These are phyloP conservation scores for Massariosphaeria phaeospora DNA, from an alignment of 495 filamentous ascomycete genomes.

Conservation along the genomic window DNA sequence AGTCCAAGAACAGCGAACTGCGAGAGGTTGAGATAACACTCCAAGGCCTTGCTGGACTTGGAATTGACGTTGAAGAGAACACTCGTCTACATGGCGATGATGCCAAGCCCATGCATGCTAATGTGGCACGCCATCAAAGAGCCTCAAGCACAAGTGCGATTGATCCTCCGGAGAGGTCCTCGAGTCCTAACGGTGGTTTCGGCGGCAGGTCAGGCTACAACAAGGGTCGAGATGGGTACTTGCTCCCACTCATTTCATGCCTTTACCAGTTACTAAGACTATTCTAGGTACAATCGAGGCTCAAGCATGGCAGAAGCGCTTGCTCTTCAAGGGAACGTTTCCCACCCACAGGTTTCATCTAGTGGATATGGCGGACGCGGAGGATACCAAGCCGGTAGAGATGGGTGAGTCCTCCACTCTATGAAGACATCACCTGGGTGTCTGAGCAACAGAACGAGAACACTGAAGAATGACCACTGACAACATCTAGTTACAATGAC, in stretches of 20 bases:
- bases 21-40: slow-evolving; percentile 21
- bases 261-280: no score
- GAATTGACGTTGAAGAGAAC: slow-evolving; percentile 28
- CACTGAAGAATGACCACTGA: no score
- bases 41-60: slow-evolving; percentile 27
- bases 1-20: slow-evolving; percentile 7
- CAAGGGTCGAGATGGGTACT: background rate
- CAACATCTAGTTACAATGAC: slow-evolving; percentile 22
- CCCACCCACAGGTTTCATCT: slow-evolving; percentile 1
- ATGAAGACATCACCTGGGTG: background rate
- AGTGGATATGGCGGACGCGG: slow-evolving; percentile 14
- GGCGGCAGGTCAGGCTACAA: slow-evolving; percentile 28
- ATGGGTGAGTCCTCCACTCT: background rate
- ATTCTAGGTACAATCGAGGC: no score
- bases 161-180: slow-evolving; percentile 21
- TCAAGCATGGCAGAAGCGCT: slow-evolving; percentile 6
- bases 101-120: slow-evolving; percentile 16
- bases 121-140: slow-evolving; percentile 20
- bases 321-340: slow-evolving; percentile 1
- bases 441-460: no score
- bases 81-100: slow-evolving; percentile 12
- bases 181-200: slow-evolving; percentile 26
- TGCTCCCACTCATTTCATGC: background rate
- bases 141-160: slow-evolving; percentile 19
- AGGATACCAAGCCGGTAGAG: slow-evolving; percentile 3